Base-by-base conservation (phyloP, 768 basidiomycete species). In the Hericium rajendrae region DNA sequence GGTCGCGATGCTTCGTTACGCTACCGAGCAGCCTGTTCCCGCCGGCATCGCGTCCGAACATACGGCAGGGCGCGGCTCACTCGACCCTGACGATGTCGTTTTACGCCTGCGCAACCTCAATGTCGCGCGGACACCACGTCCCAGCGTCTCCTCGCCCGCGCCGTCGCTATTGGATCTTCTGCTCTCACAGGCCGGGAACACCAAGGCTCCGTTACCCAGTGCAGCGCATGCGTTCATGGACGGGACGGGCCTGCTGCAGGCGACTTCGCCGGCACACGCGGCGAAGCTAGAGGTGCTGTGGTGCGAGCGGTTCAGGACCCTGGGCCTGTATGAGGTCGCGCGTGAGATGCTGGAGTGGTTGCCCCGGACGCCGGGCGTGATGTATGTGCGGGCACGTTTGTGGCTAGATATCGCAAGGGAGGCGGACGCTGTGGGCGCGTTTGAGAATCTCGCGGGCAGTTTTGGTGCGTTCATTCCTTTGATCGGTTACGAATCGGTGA, bases 161-260 rank as follows among this genome's bases (percentile, higher is more conserved):
- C 78, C 77, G 53, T 87, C 87, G 43, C 72, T 91, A 38, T 66
- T 88, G 12, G 81, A 88, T 61, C 76, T 76, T 51, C 76, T 91
- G 38, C 70, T 88, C 52, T 71, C 77, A 46, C 78, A 81, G 65
- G 74, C 76, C 40, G 74, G 78, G 6, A 73, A 51, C 2, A 55
- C 76, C 57, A 74, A 71, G 37, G 69, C 72, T 39, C 76, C 75
- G 48, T 72, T 88, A 28, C 82, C 82, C 38, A 74, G 74, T 46
- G 77, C 82, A 38, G 82, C 86, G 2, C 87, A 91, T 65, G 78
- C 75, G 24, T 92, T 87, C 69, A 74, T 94, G 48, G 83, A 86
- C 62, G 68, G 73, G 20, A 80, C 78, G 8, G 85, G 85, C 20
- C 67, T 92, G 8, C 73, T 93, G 26, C 80, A 83, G 63, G 84